These are phyloP conservation scores for Metarhizium rileyi DNA, from an alignment of 2,329 filamentous ascomycete genomes.

Conservation along the genomic window DNA sequence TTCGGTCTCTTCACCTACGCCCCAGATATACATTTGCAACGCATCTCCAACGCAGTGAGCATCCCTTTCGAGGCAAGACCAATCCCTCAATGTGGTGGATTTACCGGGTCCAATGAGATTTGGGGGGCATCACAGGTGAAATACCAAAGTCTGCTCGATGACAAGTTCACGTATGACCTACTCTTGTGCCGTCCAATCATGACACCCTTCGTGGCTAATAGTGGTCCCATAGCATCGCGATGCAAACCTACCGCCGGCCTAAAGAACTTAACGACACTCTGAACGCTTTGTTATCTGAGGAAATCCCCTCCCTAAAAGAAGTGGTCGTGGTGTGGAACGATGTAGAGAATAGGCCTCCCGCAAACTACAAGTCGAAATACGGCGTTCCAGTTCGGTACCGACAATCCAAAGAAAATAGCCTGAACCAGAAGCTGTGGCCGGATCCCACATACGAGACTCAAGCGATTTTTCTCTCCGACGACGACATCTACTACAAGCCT, in stretches of 20 bases:
- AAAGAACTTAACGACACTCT: slow-evolving; percentile 24
- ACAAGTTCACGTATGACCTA: slow-evolving; percentile 22
- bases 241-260: slow-evolving; percentile 27
- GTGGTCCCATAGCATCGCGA: slow-evolving; percentile 20
- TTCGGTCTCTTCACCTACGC: neutral
- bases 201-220: neutral
- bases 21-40: slow-evolving; percentile 4
- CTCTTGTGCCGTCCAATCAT: neutral
- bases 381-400: slow-evolving; percentile 26
- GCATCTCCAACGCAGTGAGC: neutral
- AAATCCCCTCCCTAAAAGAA: slow-evolving; percentile 27
- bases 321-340: slow-evolving; percentile 31
- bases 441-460: slow-evolving; percentile 27
- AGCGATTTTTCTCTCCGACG: slow-evolving; percentile 29
- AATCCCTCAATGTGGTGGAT: slow-evolving; percentile 1
- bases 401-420: slow-evolving; percentile 21
- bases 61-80: neutral
- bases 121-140: slow-evolving; percentile 16
- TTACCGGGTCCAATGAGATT: slow-evolving; percentile 5
- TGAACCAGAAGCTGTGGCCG: slow-evolving; percentile 28
- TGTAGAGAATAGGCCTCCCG: slow-evolving; percentile 18
- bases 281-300: slow-evolving; percentile 14
- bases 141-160: slow-evolving; percentile 15
- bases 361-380: slow-evolving; percentile 18
- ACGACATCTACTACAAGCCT: slow-evolving; percentile 30